phyloP scores from a whole-genome alignment of 75 land plant species.

The Larix kaempferi region DNA sequence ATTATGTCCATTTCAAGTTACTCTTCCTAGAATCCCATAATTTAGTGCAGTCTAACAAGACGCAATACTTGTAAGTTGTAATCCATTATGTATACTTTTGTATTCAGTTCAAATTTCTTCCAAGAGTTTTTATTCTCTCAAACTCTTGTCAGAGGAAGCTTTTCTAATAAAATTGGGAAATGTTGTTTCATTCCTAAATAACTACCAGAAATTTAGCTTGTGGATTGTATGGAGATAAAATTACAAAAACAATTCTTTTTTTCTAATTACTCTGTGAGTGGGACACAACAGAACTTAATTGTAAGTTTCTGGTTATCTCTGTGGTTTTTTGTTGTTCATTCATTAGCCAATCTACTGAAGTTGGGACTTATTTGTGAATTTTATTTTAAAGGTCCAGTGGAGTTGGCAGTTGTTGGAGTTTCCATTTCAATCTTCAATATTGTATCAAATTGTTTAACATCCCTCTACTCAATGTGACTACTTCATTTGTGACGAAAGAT shows the following conservation, averaged over 20 bases:
- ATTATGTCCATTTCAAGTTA: neutral
- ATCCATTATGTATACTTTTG: neutral
- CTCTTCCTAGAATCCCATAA: neutral
- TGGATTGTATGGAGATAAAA: neutral
- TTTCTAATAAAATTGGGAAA: neutral
- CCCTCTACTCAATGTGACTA: conserved; percentile 90
- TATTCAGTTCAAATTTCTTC: no score
- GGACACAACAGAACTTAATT: no score
- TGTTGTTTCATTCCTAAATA: neutral
- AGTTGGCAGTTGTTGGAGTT: conserved; percentile 97
- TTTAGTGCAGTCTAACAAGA: neutral
- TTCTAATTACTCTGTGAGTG: neutral
- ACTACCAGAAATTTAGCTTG: no score
- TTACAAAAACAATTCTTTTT: neutral
- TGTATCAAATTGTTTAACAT: conserved; percentile 88
- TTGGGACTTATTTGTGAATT: conserved; percentile 1
- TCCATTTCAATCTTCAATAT: conserved; percentile 88
- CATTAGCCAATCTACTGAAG: neutral
- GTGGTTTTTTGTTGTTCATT: neutral
- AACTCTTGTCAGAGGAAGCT: no score
- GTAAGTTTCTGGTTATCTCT: neutral
- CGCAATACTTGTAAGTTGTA: neutral
- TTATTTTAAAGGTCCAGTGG: conserved; percentile 65
- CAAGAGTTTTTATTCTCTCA: no score
- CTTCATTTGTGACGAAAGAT: conserved; percentile 98